phyloP scores from a whole-genome alignment of 495 filamentous ascomycete species.

The Penicillium pancosmium region DNA sequence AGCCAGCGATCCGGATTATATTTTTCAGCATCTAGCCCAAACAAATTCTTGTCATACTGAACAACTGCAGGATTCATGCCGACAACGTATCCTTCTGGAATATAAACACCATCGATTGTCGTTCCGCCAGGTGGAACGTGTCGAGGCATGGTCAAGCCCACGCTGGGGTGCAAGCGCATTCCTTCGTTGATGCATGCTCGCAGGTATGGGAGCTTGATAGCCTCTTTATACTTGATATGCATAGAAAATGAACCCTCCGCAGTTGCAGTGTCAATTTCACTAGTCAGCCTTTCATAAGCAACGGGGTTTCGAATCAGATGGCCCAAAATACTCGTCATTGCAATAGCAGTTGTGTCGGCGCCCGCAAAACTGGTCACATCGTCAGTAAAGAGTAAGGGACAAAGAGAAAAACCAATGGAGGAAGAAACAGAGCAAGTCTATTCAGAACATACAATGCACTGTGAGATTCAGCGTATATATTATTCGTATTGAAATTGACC shows the following conservation, averaged over 20 bases:
- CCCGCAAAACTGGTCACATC: no score
- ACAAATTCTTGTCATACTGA: slow-evolving; percentile 41
- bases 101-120: background rate
- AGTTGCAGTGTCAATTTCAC: background rate
- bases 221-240: slow-evolving; percentile 24
- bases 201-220: slow-evolving; percentile 42
- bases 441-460: no score
- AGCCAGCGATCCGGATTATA: slow-evolving; percentile 60
- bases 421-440: no score
- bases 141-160: background rate
- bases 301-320: no score
- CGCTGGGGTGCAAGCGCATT: background rate
- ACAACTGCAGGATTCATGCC: slow-evolving; percentile 33
- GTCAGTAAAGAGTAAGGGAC: no score
- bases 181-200: slow-evolving; percentile 42
- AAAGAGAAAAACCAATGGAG: no score
- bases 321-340: no score
- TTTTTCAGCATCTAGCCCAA: slow-evolving; percentile 50
- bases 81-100: slow-evolving; percentile 7
- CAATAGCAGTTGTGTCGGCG: no score
- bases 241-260: slow-evolving; percentile 17
- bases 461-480: no score
- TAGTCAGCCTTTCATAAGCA: background rate
- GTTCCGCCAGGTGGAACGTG: background rate
- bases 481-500: no score